Conservation (phyloP, 2,329 filamentous ascomycete genomes). For the Alternaria sp. region DNA sequence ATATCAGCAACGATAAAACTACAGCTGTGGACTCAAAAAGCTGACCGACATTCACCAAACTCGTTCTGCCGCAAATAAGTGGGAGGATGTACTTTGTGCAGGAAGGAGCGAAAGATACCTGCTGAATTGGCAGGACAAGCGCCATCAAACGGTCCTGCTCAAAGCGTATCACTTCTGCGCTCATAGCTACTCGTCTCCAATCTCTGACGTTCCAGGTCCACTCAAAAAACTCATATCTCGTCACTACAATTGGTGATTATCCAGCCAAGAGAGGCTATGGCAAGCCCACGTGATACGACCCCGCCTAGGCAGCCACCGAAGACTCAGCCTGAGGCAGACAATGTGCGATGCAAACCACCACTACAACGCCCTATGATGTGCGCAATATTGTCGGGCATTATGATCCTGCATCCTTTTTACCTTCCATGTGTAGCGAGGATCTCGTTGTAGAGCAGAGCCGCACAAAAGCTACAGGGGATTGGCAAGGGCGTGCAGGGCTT, state of each 20-base stretch:
- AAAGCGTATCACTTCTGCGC: not conserved
- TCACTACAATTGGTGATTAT: not conserved
- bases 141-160: not conserved
- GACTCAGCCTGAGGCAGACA: not conserved
- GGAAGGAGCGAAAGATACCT: not conserved
- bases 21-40: not conserved
- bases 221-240: not conserved
- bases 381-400: not conserved
- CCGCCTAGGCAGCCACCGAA: not conserved
- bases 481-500: slow-evolving; percentile 4
- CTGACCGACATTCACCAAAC: not conserved
- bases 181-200: not conserved
- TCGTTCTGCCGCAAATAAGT: not conserved
- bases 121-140: not conserved
- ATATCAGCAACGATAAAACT: not conserved
- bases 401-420: not conserved
- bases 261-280: not conserved
- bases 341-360: not conserved
- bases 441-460: not conserved
- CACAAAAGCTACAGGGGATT: not conserved
- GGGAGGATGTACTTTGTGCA: not conserved
- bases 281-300: not conserved
- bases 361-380: not conserved
- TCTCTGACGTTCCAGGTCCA: not conserved
- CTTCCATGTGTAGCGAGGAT: not conserved